Evolutionary conservation across 176 grass and related monocot genomes (phyloP), one percentile per base, ranked within the genome.

Genomic region (Cocos nucifera): DNA sequence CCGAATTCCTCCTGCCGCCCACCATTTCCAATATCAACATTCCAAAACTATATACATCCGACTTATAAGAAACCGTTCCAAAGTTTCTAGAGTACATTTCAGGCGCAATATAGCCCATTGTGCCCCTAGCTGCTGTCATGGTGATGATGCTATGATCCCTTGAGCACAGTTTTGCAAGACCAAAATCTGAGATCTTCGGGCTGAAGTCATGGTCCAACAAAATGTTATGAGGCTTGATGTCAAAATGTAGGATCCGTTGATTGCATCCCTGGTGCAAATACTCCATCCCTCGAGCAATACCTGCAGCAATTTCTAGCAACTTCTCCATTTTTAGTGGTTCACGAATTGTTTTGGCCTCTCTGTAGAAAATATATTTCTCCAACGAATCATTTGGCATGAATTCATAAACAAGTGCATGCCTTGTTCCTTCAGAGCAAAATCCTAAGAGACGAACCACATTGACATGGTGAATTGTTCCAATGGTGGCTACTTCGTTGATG

Each of bases 401-500:
- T 67, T 89, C 81, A 6, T 80, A 88, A 6, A 80, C 56, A 7
- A 88, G 60, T 19, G 85, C 76, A 1, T 22, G 73, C 0, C 80
- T 77, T 12, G 72, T 54, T 49, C 73, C 60, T 57, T 89, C 85
- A 0, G 80, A 89, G 54, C 73, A 89, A 61, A 84, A 89, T 0
- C 80, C 85, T 0, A 84, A 3, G 55, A 89, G 85, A 4, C 64
- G 73, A 17, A 89, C 80, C 0, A 89, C 63, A 17, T 90, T 90
- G 54, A 77, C 44, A 72, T 92, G 83, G 66, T 86, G 83, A 29
- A 86, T 92, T 16, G 9, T 18, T 50, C 88, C 88, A 0, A 92
- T 86, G 44, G 88, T 92, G 55, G 88, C 83, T 0, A 92, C 80
- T 57, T 92, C 83, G 20, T 83, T 92, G 55, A 92, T 86, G 73